Evolutionary conservation across 139 green algal genomes (phyloP).

Genomic region (Ettlia oleoabundans): DNA sequence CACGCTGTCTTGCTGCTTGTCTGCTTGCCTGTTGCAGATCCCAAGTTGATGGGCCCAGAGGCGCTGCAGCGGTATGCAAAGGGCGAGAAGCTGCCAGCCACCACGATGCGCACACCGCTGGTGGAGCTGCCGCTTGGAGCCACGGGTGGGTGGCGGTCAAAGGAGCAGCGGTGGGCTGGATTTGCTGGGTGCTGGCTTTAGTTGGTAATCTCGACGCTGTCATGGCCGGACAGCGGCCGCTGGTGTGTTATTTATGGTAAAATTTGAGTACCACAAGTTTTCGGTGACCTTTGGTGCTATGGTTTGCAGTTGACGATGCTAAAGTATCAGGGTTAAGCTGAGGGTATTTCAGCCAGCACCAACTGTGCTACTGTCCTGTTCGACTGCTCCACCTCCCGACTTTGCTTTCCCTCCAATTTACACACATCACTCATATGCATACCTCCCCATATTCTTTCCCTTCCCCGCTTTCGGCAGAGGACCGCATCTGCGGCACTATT

Average conservation of each 20-base stretch:
- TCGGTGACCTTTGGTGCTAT: too few relatives aligned
- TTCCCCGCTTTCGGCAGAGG: conserved; percentile 56
- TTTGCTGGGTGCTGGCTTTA: too few relatives aligned
- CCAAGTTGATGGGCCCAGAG: conserved; percentile 84
- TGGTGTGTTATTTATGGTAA: too few relatives aligned
- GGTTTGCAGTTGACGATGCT: too few relatives aligned
- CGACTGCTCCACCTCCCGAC: neutral
- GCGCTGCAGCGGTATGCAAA: conserved; percentile 46
- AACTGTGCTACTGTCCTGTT: neutral
- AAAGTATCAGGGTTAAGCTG: too few relatives aligned
- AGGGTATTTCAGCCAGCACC: too few relatives aligned
- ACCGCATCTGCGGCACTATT: conserved; percentile 95
- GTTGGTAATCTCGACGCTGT: too few relatives aligned
- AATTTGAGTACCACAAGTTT: too few relatives aligned
- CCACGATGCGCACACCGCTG: conserved; percentile 80
- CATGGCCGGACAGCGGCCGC: too few relatives aligned
- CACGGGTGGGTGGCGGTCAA: too few relatives aligned
- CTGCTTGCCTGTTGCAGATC: conserved; percentile 46
- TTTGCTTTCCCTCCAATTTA: neutral
- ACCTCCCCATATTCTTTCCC: neutral
- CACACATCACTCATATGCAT: neutral
- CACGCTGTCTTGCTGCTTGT: neutral
- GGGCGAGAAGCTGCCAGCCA: conserved; percentile 66
- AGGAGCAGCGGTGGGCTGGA: too few relatives aligned
- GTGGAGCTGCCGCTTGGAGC: conserved; percentile 89